These are phyloP conservation scores for Verticillium klebahnii DNA, from an alignment of 2,329 filamentous ascomycete genomes.

Conservation along the genomic window DNA sequence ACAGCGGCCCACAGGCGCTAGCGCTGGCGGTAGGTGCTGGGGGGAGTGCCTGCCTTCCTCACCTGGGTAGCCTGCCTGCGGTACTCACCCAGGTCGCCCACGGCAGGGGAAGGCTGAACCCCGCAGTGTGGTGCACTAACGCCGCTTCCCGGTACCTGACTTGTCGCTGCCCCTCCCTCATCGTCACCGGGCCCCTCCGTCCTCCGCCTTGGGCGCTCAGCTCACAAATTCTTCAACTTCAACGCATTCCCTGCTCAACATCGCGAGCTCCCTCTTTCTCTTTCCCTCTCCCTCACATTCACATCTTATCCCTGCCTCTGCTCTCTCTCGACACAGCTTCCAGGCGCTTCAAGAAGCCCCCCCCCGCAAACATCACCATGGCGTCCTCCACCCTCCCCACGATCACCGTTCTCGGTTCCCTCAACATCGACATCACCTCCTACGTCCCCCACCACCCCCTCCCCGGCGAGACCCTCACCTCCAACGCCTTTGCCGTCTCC, in stretches of 20 bases:
- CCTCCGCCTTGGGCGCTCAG: not conserved
- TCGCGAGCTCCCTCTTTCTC: slow-evolving; percentile 7
- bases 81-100: too few species aligned
- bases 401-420: slow-evolving; percentile 84
- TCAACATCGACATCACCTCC: slow-evolving; percentile 92
- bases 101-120: not conserved
- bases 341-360: not conserved
- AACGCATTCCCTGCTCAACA: not conserved
- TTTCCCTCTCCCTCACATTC: not conserved
- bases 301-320: not conserved
- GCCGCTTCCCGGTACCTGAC: not conserved
- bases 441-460: slow-evolving; percentile 78
- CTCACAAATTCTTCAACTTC: not conserved
- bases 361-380: slow-evolving; percentile 11
- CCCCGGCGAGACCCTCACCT: slow-evolving; percentile 83
- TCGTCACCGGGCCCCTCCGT: not conserved
- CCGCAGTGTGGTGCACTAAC: not conserved
- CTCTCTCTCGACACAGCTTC: not conserved
- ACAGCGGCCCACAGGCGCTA: not conserved
- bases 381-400: slow-evolving; percentile 26
- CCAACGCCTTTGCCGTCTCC: slow-evolving; percentile 71
- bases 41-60: too few species aligned
- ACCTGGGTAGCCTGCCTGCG: too few species aligned
- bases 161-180: not conserved
- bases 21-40: too few species aligned